Percentiles rank a stretch among this genome's conserved stretches.
phyloP scores from a whole-genome alignment of 2,329 filamentous ascomycete genomes.

The Epichloe sibirici region DNA sequence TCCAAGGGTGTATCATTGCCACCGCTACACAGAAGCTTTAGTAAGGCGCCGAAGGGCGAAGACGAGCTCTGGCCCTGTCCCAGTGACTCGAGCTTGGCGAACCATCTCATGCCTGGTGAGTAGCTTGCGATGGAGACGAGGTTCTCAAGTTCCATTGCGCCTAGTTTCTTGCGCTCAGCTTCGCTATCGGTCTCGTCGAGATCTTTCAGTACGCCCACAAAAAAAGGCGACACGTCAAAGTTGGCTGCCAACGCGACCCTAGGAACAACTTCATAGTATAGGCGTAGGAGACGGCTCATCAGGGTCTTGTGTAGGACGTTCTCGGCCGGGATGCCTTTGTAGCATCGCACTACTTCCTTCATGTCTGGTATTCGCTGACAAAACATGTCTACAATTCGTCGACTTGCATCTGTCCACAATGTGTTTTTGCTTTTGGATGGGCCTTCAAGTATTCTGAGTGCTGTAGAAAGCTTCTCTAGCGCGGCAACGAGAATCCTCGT shows the following conservation, averaged over 20 bases:
- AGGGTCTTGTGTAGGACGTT: constrained; percentile 68
- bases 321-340: constrained; percentile 54
- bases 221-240: constrained; percentile 72
- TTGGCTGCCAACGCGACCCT: constrained; percentile 69
- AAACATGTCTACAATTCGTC: constrained; percentile 61
- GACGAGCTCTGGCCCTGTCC: constrained; percentile 33
- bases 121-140: constrained; percentile 68
- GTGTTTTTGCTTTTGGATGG: constrained; percentile 23
- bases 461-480: constrained; percentile 61
- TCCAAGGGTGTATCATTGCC: constrained; percentile 20
- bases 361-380: constrained; percentile 67
- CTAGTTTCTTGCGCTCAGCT: constrained; percentile 38
- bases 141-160: constrained; percentile 66
- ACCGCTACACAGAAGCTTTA: constrained; percentile 33
- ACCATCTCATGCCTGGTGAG: constrained; percentile 84
- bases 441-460: constrained; percentile 48
- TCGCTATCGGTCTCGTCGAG: constrained; percentile 43
- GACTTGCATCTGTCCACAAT: constrained; percentile 58
- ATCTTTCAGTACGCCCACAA: constrained; percentile 55
- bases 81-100: constrained; percentile 58
- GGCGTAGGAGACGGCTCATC: constrained; percentile 60
- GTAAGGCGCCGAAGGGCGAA: constrained; percentile 54
- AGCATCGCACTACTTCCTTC: constrained; percentile 66
- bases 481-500: constrained; percentile 67
- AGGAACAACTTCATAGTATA: constrained; percentile 79